phyloP scores from a whole-genome alignment of 192 early-diverging fungal genomes.

The Coemansia sp. region DNA sequence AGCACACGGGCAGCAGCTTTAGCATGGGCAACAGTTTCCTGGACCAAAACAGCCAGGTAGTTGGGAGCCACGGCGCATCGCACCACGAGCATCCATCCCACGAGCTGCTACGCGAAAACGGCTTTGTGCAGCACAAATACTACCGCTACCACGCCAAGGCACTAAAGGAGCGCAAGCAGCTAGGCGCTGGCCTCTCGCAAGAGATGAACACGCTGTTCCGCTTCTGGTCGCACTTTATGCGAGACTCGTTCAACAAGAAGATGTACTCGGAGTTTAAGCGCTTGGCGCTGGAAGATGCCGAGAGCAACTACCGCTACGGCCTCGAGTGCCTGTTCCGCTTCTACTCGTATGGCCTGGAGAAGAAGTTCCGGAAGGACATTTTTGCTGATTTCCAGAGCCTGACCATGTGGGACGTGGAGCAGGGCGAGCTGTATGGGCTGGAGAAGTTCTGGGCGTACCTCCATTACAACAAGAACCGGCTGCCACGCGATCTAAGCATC shows the following conservation, averaged over 20 bases:
- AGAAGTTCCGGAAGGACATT: conserved; percentile 78
- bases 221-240: conserved; percentile 98
- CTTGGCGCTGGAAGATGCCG: conserved; percentile 85
- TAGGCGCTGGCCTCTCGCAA: conserved; percentile 84
- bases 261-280: conserved; percentile 94
- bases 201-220: conserved; percentile 98
- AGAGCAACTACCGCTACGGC: conserved; percentile 87
- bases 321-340: conserved; percentile 97
- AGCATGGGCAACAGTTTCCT: conserved; percentile 28
- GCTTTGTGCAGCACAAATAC: conserved; percentile 98
- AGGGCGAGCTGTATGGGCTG: conserved; percentile 79
- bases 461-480: conserved; percentile 83
- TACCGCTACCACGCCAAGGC: conserved; percentile 92
- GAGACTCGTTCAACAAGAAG: conserved; percentile 90
- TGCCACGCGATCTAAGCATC: conserved; percentile 59
- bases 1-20: conserved; percentile 48
- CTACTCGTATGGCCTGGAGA: conserved; percentile 93
- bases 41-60: conserved; percentile 19
- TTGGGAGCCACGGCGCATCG: conserved; percentile 19
- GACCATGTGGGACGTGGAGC: conserved; percentile 70
- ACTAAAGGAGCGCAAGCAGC: conserved; percentile 85
- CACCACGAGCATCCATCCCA: conserved; percentile 86
- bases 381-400: conserved; percentile 87
- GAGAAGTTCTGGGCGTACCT: conserved; percentile 97
- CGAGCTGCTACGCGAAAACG: conserved; percentile 91